Percentiles rank a stretch among this genome's conserved stretches.
phyloP scores from a whole-genome alignment of 2,329 filamentous ascomycete genomes.

The Calonectria fujianensis region DNA sequence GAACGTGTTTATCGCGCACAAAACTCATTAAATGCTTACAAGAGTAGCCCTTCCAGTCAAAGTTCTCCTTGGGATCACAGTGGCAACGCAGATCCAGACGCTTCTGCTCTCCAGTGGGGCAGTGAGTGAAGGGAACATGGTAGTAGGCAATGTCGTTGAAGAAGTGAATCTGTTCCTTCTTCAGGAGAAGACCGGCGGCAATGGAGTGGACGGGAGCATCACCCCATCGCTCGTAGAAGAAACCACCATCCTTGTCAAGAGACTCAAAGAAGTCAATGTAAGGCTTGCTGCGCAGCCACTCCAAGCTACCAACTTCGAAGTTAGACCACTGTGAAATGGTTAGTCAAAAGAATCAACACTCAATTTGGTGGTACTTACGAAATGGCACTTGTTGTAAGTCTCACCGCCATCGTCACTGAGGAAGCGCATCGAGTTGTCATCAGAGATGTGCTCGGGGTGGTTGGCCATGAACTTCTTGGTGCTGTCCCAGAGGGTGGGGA shows the following conservation, averaged over 20 bases:
- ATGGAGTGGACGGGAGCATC: conserved; percentile 99
- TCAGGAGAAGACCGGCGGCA: conserved; percentile 88
- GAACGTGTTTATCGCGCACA: background rate
- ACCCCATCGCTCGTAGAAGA: conserved; percentile 99
- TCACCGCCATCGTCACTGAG: conserved; percentile 93
- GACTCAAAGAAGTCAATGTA: conserved; percentile 94
- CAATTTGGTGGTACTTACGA: conserved; percentile 75
- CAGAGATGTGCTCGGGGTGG: conserved; percentile 89
- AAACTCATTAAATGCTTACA: conserved; percentile 75
- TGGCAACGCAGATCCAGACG: conserved; percentile 91
- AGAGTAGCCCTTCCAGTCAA: conserved; percentile 99
- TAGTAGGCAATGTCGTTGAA: conserved; percentile 99
- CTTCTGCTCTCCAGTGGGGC: conserved; percentile 91
- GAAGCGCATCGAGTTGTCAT: conserved; percentile 92
- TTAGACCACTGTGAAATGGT: conserved; percentile 88
- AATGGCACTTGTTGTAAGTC: conserved; percentile 97
- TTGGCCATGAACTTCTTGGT: conserved; percentile 95
- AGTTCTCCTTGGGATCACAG: conserved; percentile 97
- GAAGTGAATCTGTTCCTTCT: conserved; percentile 97
- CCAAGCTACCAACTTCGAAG: conserved; percentile 95
- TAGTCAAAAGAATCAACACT: background rate
- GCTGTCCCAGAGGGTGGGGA: conserved; percentile 96
- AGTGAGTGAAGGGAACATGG: conserved; percentile 98
- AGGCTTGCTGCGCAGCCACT: conserved; percentile 92
- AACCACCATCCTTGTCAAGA: conserved; percentile 93